A percentile compares a stretch with the other conserved stretches of the same genome.
Evolutionary conservation across 2,329 filamentous ascomycete genomes (phyloP).

Genomic region (Fusarium globosum): DNA sequence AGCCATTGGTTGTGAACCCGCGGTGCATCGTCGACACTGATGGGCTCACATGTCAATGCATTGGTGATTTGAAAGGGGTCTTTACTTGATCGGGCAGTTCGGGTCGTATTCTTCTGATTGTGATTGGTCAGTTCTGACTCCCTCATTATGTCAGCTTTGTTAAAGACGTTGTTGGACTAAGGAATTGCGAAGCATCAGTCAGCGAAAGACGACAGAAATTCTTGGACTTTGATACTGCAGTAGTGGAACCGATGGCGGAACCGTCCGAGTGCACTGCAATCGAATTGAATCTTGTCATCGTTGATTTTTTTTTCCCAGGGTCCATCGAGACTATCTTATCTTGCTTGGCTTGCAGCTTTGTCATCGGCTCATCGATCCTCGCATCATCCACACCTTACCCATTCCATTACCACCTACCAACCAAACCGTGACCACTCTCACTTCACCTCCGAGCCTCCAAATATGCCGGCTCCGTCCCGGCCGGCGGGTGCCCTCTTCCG

Average conservation of each 20-base stretch:
- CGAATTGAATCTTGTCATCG: slow-evolving; percentile 8
- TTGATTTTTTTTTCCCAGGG: slow-evolving; percentile 1
- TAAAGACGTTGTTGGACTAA: slow-evolving; percentile 19
- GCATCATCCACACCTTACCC: slow-evolving; percentile 25
- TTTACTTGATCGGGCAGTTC: slow-evolving; percentile 29
- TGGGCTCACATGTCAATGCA: slow-evolving; percentile 36
- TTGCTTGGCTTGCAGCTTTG: slow-evolving; percentile 30
- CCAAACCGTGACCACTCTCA: slow-evolving; percentile 3
- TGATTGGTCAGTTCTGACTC: slow-evolving; percentile 7
- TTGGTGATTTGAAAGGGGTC: slow-evolving; percentile 5
- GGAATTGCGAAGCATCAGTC: slow-evolving; percentile 46
- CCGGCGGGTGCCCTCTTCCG: slow-evolving; percentile 38
- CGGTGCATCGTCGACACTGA: slow-evolving; percentile 31
- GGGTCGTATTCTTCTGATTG: slow-evolving; percentile 4
- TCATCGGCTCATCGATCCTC: slow-evolving; percentile 29
- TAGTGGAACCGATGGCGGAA: slow-evolving; percentile 36
- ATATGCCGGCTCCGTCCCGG: slow-evolving; percentile 43
- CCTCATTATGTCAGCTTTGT: slow-evolving; percentile 40
- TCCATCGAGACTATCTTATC: slow-evolving; percentile 15
- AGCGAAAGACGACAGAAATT: slow-evolving; percentile 24
- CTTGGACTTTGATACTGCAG: slow-evolving; percentile 10
- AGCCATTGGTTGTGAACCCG: background rate
- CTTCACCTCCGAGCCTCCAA: slow-evolving; percentile 18
- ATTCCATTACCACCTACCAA: slow-evolving; percentile 18
- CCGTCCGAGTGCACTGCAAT: slow-evolving; percentile 2